These are phyloP conservation scores for Plectosphaerella plurivora DNA, from an alignment of 2,329 filamentous ascomycete genomes.

Conservation along the genomic window DNA sequence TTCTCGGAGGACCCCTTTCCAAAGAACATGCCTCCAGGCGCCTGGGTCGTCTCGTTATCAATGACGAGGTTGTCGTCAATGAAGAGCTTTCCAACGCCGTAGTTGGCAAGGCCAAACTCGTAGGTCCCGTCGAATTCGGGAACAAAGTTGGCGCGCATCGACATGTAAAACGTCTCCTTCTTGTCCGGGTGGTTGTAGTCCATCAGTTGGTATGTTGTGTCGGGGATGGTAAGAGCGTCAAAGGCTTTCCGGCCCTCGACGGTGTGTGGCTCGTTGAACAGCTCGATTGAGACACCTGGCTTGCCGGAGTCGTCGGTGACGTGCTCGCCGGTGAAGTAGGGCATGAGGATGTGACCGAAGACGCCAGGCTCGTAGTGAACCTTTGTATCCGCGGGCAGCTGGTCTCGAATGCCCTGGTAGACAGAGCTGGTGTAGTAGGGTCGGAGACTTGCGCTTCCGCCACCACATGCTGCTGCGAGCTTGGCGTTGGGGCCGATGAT, in stretches of 20 bases:
- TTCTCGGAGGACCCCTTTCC: constrained; percentile 19
- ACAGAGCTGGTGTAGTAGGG: constrained; percentile 24
- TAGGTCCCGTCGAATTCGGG: constrained; percentile 12
- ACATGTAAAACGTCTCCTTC: constrained; percentile 12
- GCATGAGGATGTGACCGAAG: neutral
- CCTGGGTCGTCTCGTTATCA: constrained; percentile 23
- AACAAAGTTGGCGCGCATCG: constrained; percentile 13
- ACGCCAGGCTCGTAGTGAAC: neutral
- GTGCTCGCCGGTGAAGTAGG: constrained; percentile 2
- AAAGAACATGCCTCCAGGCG: constrained; percentile 2
- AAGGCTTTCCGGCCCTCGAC: constrained; percentile 5
- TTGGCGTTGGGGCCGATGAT: constrained; percentile 52
- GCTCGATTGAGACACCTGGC: constrained; percentile 10
- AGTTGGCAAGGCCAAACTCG: constrained; percentile 27
- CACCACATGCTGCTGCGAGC: constrained; percentile 21
- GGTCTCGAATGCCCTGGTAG: constrained; percentile 21
- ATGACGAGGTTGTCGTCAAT: constrained; percentile 24
- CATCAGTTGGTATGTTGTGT: constrained; percentile 15
- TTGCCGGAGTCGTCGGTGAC: constrained; percentile 13
- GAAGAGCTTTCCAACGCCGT: constrained; percentile 25
- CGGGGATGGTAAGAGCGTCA: constrained; percentile 11
- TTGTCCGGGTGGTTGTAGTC: constrained; percentile 16
- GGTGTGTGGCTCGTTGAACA: constrained; percentile 13
- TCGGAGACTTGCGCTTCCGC: constrained; percentile 23
- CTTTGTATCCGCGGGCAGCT: constrained; percentile 1